phyloP scores from a whole-genome alignment of 2,329 filamentous ascomycete species.

The Fusarium camptoceras region DNA sequence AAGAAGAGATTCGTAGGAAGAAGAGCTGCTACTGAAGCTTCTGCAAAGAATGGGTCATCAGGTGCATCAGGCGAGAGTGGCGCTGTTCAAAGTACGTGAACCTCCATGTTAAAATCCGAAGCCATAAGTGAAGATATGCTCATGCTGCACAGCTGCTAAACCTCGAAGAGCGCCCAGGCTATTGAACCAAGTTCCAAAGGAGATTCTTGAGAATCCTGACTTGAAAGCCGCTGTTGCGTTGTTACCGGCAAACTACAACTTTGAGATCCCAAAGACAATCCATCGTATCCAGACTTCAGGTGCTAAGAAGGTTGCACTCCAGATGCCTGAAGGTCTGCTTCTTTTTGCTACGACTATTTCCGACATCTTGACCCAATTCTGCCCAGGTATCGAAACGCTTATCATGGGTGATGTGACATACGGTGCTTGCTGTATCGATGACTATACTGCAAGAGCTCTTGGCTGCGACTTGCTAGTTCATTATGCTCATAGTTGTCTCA shows the following conservation, averaged over 20 bases:
- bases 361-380: slow-evolving; percentile 95
- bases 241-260: slow-evolving; percentile 95
- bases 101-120: slow-evolving; percentile 1
- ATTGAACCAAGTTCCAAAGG: slow-evolving; percentile 89
- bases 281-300: slow-evolving; percentile 86
- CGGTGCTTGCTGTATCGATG: slow-evolving; percentile 97
- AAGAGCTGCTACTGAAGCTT: slow-evolving; percentile 74
- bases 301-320: slow-evolving; percentile 88
- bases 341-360: slow-evolving; percentile 98
- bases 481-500: slow-evolving; percentile 96
- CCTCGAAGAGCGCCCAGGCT: slow-evolving; percentile 79
- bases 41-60: slow-evolving; percentile 57
- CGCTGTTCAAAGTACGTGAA: slow-evolving; percentile 63
- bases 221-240: slow-evolving; percentile 89
- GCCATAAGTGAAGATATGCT: slow-evolving; percentile 23
- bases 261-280: slow-evolving; percentile 98
- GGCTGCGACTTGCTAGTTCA: slow-evolving; percentile 95
- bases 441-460: slow-evolving; percentile 93
- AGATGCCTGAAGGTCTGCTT: slow-evolving; percentile 95
- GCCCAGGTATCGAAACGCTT: slow-evolving; percentile 87
- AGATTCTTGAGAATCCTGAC: slow-evolving; percentile 85
- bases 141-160: slow-evolving; percentile 68
- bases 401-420: slow-evolving; percentile 99
- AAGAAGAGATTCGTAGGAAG: slow-evolving; percentile 94
- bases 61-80: slow-evolving; percentile 45